Base-by-base conservation (phyloP, 805 yeast genomes). In the Teunomyces atbi region DNA sequence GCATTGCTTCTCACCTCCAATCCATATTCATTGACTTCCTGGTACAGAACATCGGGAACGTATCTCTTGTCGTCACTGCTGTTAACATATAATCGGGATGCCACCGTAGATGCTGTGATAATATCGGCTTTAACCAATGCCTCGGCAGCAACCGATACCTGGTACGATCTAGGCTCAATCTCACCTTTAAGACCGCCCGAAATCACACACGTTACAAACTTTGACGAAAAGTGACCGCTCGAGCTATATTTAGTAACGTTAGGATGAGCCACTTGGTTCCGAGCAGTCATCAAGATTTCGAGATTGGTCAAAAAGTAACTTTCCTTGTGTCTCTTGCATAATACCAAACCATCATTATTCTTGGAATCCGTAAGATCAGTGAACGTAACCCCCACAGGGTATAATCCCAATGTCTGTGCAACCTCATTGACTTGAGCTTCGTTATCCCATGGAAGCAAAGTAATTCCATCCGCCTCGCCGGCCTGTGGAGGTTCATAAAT, bases 41-140 rank as follows among this genome's bases (percentile, higher is more conserved):
- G 82, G 73, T 86, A 94, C 59, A 88, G 87, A 20, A 94, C 85
- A 51, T 94, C 99, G 0, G 99, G 99, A 12, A 94, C 98, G 56
- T 92, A 94, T 46, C 97, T 77, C 7, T 74, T 77, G 15, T 77
- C 74, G 34, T 80, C 79, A n/a, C 89, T 83, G 23, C 81, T 84
- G 59, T 88, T 86, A 52, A 94, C 83, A 55, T 82, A 85, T 61
- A 92, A 83, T 73, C 85, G 82, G 16, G 90, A 82, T 0, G 99
- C 97, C 60, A 90, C 92, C 0, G 97, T 88, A 1, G 96, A 86
- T 0, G 96, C 92, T 27, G 84, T 76, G 26, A 94, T 82, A 53
- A 92, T 78, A 58, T 87, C 96, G 0, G 98, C 96, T 41, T 79
- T 77, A 0, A 89, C 89, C 59, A 94, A 73, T 0, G 89, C 95